Evolutionary conservation across 2,329 filamentous ascomycete genomes (phyloP), one percentile per base, ranked within the genome.

Genomic region (Lasiodiplodia citricola): DNA sequence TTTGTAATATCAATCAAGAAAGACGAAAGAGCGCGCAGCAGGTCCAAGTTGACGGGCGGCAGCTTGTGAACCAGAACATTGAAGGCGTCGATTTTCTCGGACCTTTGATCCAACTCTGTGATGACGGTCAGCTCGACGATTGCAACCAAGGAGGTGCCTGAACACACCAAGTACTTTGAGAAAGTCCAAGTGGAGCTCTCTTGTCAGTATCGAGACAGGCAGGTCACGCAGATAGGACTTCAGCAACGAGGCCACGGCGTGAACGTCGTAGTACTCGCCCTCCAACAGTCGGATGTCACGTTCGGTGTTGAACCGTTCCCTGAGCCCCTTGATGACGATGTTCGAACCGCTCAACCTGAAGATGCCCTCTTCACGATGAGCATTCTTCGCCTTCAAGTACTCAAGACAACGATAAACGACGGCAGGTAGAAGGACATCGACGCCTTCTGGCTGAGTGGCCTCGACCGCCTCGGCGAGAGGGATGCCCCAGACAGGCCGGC

Each of bases 301-400:
- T 82, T 99, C 94, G 4, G 82, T 89, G 79, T 99, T 97, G 83
- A 99, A 99, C 2, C 94, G 90, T 78, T 98, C 95, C 70, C 92
- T 92, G 54, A 99, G 86, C 68, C 89, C 89, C 80, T 95, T 97
- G 81, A 99, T 97, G 62, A 97, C 91, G 67, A 96, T 88, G 76
- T 97, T 98, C 0, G 95, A 98, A n/a, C 96, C 96, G 78, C 94
- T 98, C 52, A 99, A 85, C 64, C 96, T 90, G 85, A 99, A 99
- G 52, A 99, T 97, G 54, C 96, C 96, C 80, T 99, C 96, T 79
- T 99, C 96, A 6, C 85, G 86, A 58, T 91, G 86, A 13, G 94
- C 96, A 71, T 92, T 89, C 82, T 94, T 94, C 7, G 88, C 87
- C 72, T 93, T 91, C 21, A 99, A 86, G 78, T 97, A 99, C 79